These are phyloP conservation scores for Asterophora lycoperdoides DNA, from an alignment of 768 basidiomycete genomes.

Conservation along the genomic window DNA sequence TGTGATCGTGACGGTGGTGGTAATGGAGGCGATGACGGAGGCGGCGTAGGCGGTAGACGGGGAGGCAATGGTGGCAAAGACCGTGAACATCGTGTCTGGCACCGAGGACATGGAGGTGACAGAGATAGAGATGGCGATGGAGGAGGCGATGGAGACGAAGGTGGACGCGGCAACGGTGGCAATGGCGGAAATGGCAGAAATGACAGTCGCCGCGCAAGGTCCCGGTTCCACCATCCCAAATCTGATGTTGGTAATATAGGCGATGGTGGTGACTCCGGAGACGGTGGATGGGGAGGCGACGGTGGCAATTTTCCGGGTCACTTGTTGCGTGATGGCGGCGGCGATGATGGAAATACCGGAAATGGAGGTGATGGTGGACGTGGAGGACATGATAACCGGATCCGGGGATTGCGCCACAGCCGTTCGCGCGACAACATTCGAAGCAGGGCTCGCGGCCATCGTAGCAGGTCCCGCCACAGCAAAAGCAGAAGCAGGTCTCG, in stretches of 20 bases:
- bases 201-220: background rate
- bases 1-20: background rate
- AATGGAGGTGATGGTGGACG: background rate
- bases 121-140: too few species aligned
- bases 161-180: slow-evolving; percentile 4
- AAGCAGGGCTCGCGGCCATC: too few species aligned
- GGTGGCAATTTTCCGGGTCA: background rate
- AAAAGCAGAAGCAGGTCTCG: background rate
- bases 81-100: too few species aligned
- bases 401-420: background rate
- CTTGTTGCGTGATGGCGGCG: background rate
- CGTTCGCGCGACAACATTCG: background rate
- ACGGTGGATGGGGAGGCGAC: background rate
- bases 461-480: background rate
- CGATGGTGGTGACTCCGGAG: background rate
- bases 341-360: background rate
- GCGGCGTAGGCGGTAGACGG: background rate
- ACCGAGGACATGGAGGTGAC: too few species aligned
- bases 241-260: background rate
- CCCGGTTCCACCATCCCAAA: background rate
- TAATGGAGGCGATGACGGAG: slow-evolving; percentile 3
- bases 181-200: background rate
- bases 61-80: slow-evolving; percentile 1
- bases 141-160: background rate
- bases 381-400: background rate